Percentiles rank a stretch among this genome's conserved stretches.
Evolutionary conservation across 2,329 filamentous ascomycete species (phyloP).

Genomic region (Pyricularia sp.): DNA sequence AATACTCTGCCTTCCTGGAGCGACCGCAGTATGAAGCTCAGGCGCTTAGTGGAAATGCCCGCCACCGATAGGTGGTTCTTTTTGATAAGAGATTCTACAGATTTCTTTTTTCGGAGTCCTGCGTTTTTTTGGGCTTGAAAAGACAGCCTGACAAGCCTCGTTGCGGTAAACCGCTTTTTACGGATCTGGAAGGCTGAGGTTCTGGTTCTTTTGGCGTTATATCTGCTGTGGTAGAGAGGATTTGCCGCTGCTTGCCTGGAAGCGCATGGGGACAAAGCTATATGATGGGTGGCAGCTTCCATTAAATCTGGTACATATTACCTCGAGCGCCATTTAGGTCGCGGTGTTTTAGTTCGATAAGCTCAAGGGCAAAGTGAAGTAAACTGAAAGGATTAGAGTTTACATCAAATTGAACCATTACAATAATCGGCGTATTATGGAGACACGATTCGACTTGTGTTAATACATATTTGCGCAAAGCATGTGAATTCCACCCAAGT

Average conservation of each 20-base stretch:
- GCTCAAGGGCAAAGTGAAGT: too few species aligned
- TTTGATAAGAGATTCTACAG: neutral
- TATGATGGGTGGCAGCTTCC: too few species aligned
- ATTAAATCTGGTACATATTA: too few species aligned
- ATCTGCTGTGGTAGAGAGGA: neutral
- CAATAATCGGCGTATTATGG: too few species aligned
- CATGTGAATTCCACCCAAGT: too few species aligned
- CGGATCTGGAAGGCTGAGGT: neutral
- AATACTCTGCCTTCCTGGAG: neutral
- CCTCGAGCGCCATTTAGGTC: too few species aligned
- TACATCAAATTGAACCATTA: too few species aligned
- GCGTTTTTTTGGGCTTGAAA: neutral
- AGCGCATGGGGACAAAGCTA: neutral
- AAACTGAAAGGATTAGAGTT: too few species aligned
- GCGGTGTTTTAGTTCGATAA: too few species aligned
- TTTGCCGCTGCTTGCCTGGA: neutral
- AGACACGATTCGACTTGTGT: too few species aligned
- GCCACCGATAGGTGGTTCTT: neutral
- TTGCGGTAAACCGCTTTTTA: neutral
- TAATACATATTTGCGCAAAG: too few species aligned
- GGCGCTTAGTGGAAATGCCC: neutral
- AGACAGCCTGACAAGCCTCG: neutral
- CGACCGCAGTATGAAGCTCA: neutral
- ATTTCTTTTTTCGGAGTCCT: neutral
- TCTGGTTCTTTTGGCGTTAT: neutral